Conservation (phyloP, 2,329 filamentous ascomycete genomes). For the Penicillium sp. region DNA sequence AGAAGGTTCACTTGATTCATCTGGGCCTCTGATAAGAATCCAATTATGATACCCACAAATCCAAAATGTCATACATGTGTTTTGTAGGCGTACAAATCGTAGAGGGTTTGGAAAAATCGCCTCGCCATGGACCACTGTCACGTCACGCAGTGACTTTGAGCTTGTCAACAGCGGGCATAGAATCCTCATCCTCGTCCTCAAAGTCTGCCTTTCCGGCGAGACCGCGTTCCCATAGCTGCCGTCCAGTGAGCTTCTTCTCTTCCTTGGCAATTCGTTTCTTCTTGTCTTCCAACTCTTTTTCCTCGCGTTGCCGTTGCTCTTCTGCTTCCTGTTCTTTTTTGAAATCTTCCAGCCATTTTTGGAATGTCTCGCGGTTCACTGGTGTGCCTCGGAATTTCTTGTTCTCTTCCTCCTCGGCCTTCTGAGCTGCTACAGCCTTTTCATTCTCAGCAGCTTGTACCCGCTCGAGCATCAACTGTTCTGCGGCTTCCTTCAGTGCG, state of each 20-base stretch:
- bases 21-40: too few relatives aligned
- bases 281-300: constrained; percentile 72
- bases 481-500: constrained; percentile 82
- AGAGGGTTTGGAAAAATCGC: too few relatives aligned
- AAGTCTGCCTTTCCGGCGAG: constrained; percentile 61
- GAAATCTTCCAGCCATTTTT: constrained; percentile 76
- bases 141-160: constrained; percentile 60
- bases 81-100: too few relatives aligned
- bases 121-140: neutral
- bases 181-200: constrained; percentile 60
- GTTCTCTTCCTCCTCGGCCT: constrained; percentile 83
- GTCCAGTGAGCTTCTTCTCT: constrained; percentile 61
- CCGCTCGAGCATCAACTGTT: constrained; percentile 71
- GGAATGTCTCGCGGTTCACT: constrained; percentile 80
- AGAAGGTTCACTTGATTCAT: too few relatives aligned
- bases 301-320: constrained; percentile 58
- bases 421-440: constrained; percentile 50
- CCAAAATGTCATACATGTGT: neutral
- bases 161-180: constrained; percentile 57
- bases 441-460: constrained; percentile 55
- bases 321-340: constrained; percentile 72
- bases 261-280: constrained; percentile 66
- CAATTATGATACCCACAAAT: constrained; percentile 1
- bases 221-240: constrained; percentile 71
- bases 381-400: constrained; percentile 88